These are phyloP conservation scores for Ilyonectria sp. DNA, from an alignment of 2,329 filamentous ascomycete genomes.

Conservation along the genomic window DNA sequence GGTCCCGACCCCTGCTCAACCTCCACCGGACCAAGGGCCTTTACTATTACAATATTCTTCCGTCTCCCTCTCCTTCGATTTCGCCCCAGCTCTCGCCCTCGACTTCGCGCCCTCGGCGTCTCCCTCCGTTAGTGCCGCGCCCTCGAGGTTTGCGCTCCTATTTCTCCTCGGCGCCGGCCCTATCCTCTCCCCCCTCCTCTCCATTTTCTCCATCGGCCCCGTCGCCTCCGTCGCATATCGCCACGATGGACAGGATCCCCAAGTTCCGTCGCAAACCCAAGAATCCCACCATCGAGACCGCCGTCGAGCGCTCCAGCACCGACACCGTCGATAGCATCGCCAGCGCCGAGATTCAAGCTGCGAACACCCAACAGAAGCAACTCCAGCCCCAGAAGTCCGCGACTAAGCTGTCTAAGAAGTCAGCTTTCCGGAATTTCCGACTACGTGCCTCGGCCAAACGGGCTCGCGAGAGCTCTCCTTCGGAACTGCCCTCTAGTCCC, in stretches of 20 bases:
- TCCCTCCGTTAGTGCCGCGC: conserved; percentile 28
- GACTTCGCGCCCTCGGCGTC: conserved; percentile 24
- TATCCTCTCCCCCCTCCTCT: conserved; percentile 10
- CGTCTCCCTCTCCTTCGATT: conserved; percentile 30
- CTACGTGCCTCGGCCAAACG: conserved; percentile 64
- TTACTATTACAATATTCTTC: conserved; percentile 41
- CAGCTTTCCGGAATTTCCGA: conserved; percentile 62
- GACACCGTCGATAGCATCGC: conserved; percentile 48
- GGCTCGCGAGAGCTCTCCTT: conserved; percentile 59
- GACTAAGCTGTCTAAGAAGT: conserved; percentile 50
- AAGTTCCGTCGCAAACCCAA: conserved; percentile 62
- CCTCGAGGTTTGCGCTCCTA: conserved; percentile 32
- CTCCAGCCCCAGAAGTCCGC: conserved; percentile 39
- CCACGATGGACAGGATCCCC: conserved; percentile 59
- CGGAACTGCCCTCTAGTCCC: conserved; percentile 48
- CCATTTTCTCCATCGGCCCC: neutral
- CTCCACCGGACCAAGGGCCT: conserved; percentile 41
- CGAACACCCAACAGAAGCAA: conserved; percentile 40
- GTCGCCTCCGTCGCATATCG: conserved; percentile 13
- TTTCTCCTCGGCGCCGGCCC: conserved; percentile 32
- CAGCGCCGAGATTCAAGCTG: conserved; percentile 45
- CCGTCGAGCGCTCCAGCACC: conserved; percentile 53
- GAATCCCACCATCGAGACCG: conserved; percentile 60
- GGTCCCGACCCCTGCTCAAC: conserved; percentile 42
- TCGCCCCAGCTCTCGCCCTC: conserved; percentile 24